Conservation (phyloP, 805 yeast species). For the Candida dajiaensis region DNA sequence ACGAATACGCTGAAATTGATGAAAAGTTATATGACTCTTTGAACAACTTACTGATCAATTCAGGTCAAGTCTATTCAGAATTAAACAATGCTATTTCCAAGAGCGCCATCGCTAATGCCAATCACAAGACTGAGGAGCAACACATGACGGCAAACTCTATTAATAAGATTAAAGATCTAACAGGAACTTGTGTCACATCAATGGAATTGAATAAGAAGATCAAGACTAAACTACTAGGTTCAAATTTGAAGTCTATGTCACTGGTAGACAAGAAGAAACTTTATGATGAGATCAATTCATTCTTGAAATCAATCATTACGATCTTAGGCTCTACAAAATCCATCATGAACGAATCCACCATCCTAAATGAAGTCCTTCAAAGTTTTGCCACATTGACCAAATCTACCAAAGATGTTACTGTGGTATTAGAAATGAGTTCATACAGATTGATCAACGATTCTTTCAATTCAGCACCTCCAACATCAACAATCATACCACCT, state of each 20-base stretch:
- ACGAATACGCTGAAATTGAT: conserved; percentile 49
- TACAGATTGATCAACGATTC: conserved; percentile 31
- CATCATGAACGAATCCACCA: conserved; percentile 76
- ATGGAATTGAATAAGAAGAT: conserved; percentile 76
- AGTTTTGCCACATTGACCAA: conserved; percentile 77
- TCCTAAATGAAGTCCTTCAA: conserved; percentile 72
- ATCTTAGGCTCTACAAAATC: conserved; percentile 79
- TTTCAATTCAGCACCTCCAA: conserved; percentile 11
- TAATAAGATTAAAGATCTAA: conserved; percentile 66
- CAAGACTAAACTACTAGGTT: conserved; percentile 45
- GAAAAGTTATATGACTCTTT: conserved; percentile 61
- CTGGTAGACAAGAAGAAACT: conserved; percentile 53
- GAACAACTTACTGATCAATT: conserved; percentile 55
- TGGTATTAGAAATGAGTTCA: conserved; percentile 67
- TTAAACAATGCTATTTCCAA: conserved; percentile 61
- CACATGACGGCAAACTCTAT: conserved; percentile 37
- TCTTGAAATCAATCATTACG: conserved; percentile 75
- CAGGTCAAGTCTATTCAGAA: conserved; percentile 74
- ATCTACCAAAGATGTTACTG: conserved; percentile 87
- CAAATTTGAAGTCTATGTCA: conserved; percentile 32
- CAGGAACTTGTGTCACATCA: conserved; percentile 70
- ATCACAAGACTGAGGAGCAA: conserved; percentile 12
- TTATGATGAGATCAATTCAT: conserved; percentile 82
- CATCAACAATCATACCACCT: conserved; percentile 10
- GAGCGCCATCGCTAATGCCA: conserved; percentile 52